Conservation (phyloP, 805 yeast species). For the Candida insectorum region DNA sequence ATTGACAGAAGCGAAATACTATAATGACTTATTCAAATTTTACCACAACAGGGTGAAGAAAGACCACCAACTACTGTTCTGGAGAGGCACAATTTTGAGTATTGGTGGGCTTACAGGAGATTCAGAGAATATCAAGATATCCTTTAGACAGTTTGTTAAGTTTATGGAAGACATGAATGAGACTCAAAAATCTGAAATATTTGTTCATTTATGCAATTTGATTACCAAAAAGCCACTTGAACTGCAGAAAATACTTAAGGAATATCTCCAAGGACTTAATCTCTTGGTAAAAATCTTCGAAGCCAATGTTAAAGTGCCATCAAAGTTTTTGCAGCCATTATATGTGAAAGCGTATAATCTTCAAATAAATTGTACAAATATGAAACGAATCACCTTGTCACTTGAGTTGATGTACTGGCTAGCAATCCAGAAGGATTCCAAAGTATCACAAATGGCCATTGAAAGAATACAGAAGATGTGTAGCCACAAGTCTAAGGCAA, state of each 20-base stretch:
- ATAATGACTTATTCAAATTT: constrained; percentile 4
- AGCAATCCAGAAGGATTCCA: constrained; percentile 7
- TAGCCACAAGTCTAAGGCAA: too few relatives aligned
- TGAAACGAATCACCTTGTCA: constrained; percentile 34
- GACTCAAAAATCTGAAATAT: constrained; percentile 7
- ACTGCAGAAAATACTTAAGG: constrained; percentile 16
- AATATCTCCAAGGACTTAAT: constrained; percentile 21
- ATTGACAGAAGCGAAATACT: constrained; percentile 1
- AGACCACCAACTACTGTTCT: constrained; percentile 29
- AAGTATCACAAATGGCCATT: background rate
- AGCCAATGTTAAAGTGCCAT: constrained; percentile 30
- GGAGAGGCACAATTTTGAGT: too few relatives aligned
- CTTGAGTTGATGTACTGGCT: constrained; percentile 45
- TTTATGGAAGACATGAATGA: constrained; percentile 10
- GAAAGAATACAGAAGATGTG: too few relatives aligned
- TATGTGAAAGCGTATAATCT: constrained; percentile 52
- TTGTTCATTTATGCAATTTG: constrained; percentile 16
- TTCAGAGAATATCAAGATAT: constrained; percentile 38
- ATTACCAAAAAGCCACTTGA: constrained; percentile 13
- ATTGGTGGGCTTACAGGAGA: constrained; percentile 57
- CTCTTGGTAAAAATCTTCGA: constrained; percentile 40
- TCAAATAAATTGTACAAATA: constrained; percentile 47
- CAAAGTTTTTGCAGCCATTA: constrained; percentile 29
- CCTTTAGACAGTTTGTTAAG: constrained; percentile 31
- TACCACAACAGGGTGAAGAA: background rate